These are phyloP conservation scores for Rosellinia necatrix DNA, from an alignment of 2,329 filamentous ascomycete genomes.

Conservation along the genomic window DNA sequence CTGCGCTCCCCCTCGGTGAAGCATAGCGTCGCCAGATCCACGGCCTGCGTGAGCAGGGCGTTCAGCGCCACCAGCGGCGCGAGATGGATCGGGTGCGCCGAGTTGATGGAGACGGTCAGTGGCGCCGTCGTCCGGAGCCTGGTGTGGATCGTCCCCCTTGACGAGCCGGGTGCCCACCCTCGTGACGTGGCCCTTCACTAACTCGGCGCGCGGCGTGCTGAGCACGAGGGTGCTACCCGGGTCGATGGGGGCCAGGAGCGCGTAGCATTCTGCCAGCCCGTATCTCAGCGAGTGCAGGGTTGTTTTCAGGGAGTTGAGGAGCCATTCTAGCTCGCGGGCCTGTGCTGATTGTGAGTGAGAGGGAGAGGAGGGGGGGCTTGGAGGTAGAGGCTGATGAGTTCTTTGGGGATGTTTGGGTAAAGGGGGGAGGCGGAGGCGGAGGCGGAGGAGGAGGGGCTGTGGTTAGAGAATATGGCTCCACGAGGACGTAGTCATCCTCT, in stretches of 20 bases:
- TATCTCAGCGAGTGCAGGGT: conserved; percentile 57
- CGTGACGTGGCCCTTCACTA: conserved; percentile 89
- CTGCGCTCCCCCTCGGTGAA: conserved; percentile 59
- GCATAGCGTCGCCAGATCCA: conserved; percentile 81
- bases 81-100: conserved; percentile 60
- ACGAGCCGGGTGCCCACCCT: conserved; percentile 88
- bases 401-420: neutral
- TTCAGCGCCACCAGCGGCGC: conserved; percentile 73
- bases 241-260: conserved; percentile 81
- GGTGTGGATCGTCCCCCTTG: conserved; percentile 81
- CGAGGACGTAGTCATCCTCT: conserved; percentile 35
- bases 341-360: conserved; percentile 29
- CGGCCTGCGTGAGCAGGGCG: conserved; percentile 77
- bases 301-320: conserved; percentile 54
- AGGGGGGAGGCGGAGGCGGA: neutral
- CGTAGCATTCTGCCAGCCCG: conserved; percentile 86
- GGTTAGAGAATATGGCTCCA: conserved; percentile 23
- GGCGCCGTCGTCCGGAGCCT: conserved; percentile 70
- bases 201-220: conserved; percentile 84
- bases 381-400: conserved; percentile 5
- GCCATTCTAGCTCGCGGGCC: conserved; percentile 59
- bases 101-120: conserved; percentile 54
- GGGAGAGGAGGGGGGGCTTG: conserved; percentile 9
- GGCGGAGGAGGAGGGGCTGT: no score
- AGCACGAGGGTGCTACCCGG: conserved; percentile 88